Conservation (phyloP, 2,329 filamentous ascomycete species). For the Aspergillus floridensis region DNA sequence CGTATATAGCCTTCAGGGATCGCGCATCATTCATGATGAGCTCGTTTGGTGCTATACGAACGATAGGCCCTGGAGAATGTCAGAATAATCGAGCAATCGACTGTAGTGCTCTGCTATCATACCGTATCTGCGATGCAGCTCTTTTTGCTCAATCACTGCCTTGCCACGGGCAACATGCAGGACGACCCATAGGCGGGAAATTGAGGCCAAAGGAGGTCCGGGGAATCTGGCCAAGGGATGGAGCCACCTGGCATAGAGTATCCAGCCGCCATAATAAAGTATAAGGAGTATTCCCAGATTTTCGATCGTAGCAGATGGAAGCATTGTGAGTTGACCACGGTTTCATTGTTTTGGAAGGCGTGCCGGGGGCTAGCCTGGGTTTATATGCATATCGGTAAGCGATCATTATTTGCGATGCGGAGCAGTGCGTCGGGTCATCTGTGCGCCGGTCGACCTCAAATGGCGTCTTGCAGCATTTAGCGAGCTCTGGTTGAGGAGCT, state of each 20-base stretch:
- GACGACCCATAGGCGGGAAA: constrained; percentile 27
- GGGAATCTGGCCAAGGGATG: constrained; percentile 22
- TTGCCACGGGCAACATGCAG: constrained; percentile 20
- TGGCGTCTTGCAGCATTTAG: neutral
- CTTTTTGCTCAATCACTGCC: constrained; percentile 22
- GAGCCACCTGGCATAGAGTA: constrained; percentile 24
- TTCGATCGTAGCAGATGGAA: neutral
- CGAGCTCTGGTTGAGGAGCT: no score
- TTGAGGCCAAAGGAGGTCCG: constrained; percentile 25
- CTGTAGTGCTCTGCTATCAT: neutral
- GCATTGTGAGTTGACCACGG: neutral
- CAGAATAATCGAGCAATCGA: neutral
- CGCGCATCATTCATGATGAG: constrained; percentile 23
- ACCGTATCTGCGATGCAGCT: constrained; percentile 19
- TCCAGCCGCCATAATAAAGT: constrained; percentile 20
- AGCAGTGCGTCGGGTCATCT: neutral
- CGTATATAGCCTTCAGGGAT: constrained; percentile 25
- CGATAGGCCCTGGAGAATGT: constrained; percentile 13
- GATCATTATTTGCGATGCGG: no score
- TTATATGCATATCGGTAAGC: neutral
- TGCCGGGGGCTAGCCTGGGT: neutral
- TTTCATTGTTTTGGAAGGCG: neutral
- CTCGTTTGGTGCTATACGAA: constrained; percentile 25
- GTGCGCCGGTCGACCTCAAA: neutral
- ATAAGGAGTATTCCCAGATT: neutral